Percentiles rank a stretch among this genome's conserved stretches.
Conservation (phyloP, 2,329 filamentous ascomycete genomes). For the Botrytis paeoniae region DNA sequence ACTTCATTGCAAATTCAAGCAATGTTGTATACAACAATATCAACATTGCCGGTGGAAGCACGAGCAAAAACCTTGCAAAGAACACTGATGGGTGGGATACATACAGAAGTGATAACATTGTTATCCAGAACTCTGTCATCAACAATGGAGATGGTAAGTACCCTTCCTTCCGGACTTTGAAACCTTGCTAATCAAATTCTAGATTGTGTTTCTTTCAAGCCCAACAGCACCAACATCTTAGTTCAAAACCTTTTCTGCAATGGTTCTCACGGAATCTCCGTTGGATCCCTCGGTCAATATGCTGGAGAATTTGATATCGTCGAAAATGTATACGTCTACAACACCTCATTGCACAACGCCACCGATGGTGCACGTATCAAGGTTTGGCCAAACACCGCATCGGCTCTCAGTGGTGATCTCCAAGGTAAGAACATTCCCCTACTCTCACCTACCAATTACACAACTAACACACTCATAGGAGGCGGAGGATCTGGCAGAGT, state of each 20-base stretch:
- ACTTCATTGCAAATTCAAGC: constrained; percentile 62
- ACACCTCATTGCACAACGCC: constrained; percentile 57
- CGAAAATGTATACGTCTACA: constrained; percentile 64
- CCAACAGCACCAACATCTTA: constrained; percentile 66
- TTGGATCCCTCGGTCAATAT: constrained; percentile 71
- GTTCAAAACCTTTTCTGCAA: constrained; percentile 66
- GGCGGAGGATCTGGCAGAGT: constrained; percentile 63
- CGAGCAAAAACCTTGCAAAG: constrained; percentile 53
- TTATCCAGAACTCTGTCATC: constrained; percentile 64
- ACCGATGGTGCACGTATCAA: constrained; percentile 66
- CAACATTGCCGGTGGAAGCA: constrained; percentile 54
- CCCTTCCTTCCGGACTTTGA: not conserved
- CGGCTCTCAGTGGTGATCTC: constrained; percentile 56
- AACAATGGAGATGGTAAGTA: constrained; percentile 57
- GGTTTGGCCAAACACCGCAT: constrained; percentile 58
- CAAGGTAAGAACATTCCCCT: constrained; percentile 37
- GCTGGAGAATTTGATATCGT: constrained; percentile 59
- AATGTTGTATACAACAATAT: constrained; percentile 63
- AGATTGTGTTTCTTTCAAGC: constrained; percentile 72
- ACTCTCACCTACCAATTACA: not conserved
- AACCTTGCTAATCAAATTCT: not conserved
- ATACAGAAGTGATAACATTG: constrained; percentile 58
- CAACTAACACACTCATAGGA: constrained; percentile 39
- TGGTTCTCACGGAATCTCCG: constrained; percentile 68
- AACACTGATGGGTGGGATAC: constrained; percentile 68